Percentiles rank a stretch among this genome's conserved stretches.
These are phyloP conservation scores for Colletotrichum spaethianum DNA, from an alignment of 2,329 filamentous ascomycete species.

Conservation along the genomic window DNA sequence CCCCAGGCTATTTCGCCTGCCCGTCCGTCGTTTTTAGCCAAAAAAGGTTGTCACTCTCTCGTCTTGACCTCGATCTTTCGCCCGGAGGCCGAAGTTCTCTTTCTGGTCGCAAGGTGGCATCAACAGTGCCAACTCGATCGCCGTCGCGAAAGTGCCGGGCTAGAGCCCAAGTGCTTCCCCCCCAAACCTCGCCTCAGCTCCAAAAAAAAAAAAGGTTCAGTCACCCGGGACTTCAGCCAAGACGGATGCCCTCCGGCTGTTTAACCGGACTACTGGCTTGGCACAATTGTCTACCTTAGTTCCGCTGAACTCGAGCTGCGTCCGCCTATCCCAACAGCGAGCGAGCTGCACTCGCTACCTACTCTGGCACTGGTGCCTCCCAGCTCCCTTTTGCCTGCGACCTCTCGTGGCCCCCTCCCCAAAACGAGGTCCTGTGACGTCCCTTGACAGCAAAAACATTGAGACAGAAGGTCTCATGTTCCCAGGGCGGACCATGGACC, in stretches of 20 bases:
- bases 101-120: not conserved
- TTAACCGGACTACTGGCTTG: conserved; percentile 24
- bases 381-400: conserved; percentile 26
- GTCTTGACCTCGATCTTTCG: not conserved
- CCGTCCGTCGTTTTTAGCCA: conserved; percentile 14
- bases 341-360: not conserved
- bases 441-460: conserved; percentile 31
- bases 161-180: not conserved
- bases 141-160: not conserved
- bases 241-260: conserved; percentile 25
- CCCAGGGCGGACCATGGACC: not conserved
- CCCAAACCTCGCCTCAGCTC: not conserved
- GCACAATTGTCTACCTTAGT: conserved; percentile 3
- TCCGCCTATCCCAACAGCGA: not conserved
- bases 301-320: conserved; percentile 6
- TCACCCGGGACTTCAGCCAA: conserved; percentile 21
- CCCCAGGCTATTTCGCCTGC: not conserved
- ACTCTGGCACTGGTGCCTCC: not conserved
- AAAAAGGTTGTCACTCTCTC: not conserved
- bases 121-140: not conserved
- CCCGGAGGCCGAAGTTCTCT: not conserved
- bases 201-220: not conserved
- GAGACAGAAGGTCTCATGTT: not conserved
- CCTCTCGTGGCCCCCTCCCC: conserved; percentile 4
- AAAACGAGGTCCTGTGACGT: conserved; percentile 6